phyloP scores from a whole-genome alignment of 192 early-diverging fungal genomes.

The Mortierella hygrophila region DNA sequence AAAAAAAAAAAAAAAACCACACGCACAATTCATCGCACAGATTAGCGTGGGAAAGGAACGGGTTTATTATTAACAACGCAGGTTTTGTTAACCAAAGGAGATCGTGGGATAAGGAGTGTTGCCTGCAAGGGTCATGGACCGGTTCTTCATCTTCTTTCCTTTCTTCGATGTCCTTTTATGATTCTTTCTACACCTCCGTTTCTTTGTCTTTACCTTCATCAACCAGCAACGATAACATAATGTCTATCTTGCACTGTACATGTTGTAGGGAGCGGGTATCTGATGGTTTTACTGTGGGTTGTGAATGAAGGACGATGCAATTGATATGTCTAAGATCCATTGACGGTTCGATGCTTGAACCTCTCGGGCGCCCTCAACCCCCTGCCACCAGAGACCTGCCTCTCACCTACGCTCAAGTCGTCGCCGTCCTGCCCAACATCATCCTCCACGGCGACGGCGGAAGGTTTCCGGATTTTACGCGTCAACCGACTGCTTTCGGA shows the following conservation, averaged over 20 bases:
- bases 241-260: neutral
- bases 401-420: neutral
- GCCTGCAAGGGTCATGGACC: too few species aligned
- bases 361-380: slow-evolving; percentile 12
- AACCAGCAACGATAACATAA: neutral
- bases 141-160: too few species aligned
- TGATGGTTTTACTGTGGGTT: neutral
- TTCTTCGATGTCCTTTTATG: too few species aligned
- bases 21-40: too few species aligned
- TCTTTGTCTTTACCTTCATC: too few species aligned
- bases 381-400: neutral
- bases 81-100: too few species aligned
- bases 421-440: neutral
- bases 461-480: neutral
- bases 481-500: neutral
- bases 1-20: too few species aligned
- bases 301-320: neutral
- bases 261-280: neutral
- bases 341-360: slow-evolving; percentile 7
- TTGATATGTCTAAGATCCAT: slow-evolving; percentile 9
- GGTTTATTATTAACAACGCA: too few species aligned
- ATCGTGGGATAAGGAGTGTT: too few species aligned
- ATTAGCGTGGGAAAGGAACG: too few species aligned
- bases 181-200: too few species aligned
- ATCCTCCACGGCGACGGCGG: neutral